Evolutionary conservation across 23 red algal species (phyloP).

Genomic region (Gracilaria caudata): DNA sequence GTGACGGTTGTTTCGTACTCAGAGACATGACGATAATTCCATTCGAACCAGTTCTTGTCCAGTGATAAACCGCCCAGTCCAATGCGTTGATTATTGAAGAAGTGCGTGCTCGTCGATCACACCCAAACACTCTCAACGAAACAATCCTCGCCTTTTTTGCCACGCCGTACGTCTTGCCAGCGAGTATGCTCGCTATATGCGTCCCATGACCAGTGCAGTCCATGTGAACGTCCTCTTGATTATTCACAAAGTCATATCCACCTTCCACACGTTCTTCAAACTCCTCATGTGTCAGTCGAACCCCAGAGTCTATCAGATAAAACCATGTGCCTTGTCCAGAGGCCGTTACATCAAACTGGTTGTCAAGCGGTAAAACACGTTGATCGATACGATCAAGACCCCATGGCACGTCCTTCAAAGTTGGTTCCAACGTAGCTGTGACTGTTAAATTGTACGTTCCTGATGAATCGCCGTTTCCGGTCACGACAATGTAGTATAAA

Average conservation of each 20-base stretch:
- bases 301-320: conserved; percentile 81
- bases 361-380: conserved; percentile 55
- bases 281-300: conserved; percentile 59
- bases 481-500: conserved; percentile 59
- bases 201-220: conserved; percentile 91
- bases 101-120: conserved; percentile 43
- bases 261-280: conserved; percentile 62
- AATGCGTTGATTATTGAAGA: conserved; percentile 38
- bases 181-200: conserved; percentile 64
- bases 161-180: conserved; percentile 63
- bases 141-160: conserved; percentile 52
- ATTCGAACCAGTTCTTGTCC: conserved; percentile 7
- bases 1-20: conserved; percentile 21
- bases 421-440: background rate
- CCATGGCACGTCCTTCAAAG: conserved; percentile 60
- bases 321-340: conserved; percentile 56
- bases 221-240: conserved; percentile 7
- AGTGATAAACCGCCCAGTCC: conserved; percentile 46
- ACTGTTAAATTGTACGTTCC: conserved; percentile 53
- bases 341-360: conserved; percentile 30
- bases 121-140: conserved; percentile 59
- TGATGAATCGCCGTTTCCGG: conserved; percentile 19
- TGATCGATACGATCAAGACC: conserved; percentile 83
- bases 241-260: conserved; percentile 70
- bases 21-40: conserved; percentile 29